phyloP scores from a whole-genome alignment of 805 yeast genomes.

The Clavispora carvajalis region DNA sequence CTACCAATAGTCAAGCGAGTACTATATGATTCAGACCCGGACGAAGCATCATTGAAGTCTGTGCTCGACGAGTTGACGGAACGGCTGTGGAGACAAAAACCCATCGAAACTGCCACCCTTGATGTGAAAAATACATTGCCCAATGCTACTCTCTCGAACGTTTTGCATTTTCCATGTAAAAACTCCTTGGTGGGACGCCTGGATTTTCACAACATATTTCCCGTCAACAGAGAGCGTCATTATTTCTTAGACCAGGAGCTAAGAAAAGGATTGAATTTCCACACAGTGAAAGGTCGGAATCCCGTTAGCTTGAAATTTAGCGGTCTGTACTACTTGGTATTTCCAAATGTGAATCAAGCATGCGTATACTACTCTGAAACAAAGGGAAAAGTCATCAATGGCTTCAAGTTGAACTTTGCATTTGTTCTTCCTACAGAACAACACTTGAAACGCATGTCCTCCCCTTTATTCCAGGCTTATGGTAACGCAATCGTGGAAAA shows the following conservation, averaged over 20 bases:
- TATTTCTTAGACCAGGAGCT: slow-evolving; percentile 19
- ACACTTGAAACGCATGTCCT: slow-evolving; percentile 23
- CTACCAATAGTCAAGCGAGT: slow-evolving; percentile 22
- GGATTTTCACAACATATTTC: slow-evolving; percentile 39
- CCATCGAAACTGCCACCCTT: slow-evolving; percentile 19
- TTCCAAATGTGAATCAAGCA: slow-evolving; percentile 44
- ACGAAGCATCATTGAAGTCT: slow-evolving; percentile 11
- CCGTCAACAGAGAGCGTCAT: slow-evolving; percentile 26
- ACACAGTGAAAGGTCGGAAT: slow-evolving; percentile 47
- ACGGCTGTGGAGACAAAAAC: slow-evolving; percentile 28
- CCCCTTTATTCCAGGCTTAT: slow-evolving; percentile 22
- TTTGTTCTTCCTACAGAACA: slow-evolving; percentile 34
- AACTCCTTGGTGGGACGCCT: slow-evolving; percentile 31
- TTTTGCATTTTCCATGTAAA: slow-evolving; percentile 34
- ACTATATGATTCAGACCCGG: slow-evolving; percentile 20
- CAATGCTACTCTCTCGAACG: slow-evolving; percentile 15
- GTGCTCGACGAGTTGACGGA: slow-evolving; percentile 25
- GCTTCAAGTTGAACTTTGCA: slow-evolving; percentile 40
- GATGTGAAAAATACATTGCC: slow-evolving; percentile 16
- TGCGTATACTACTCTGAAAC: slow-evolving; percentile 49
- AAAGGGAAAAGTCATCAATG: slow-evolving; percentile 43
- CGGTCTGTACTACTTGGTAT: slow-evolving; percentile 51
- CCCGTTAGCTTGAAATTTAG: slow-evolving; percentile 39
- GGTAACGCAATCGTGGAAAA: neutral
- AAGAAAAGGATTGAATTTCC: slow-evolving; percentile 25